Conservation (phyloP, 2,329 filamentous ascomycete genomes). For the Dothistroma septosporum region DNA sequence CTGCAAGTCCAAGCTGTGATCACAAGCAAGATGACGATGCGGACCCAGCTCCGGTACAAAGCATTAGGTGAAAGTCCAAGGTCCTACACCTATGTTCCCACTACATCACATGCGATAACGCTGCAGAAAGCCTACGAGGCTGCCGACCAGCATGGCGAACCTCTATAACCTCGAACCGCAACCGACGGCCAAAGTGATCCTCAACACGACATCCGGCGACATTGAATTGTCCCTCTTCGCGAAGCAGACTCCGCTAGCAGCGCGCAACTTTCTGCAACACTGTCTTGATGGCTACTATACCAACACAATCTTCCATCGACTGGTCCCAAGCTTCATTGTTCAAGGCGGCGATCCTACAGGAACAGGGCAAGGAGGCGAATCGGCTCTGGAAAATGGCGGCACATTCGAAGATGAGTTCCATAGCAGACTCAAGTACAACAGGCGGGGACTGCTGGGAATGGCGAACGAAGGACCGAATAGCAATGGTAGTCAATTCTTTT, state of each 20-base stretch:
- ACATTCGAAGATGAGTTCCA: conserved; percentile 88
- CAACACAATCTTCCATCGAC: conserved; percentile 86
- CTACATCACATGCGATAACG: conserved; percentile 10
- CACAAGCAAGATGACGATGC: conserved; percentile 6
- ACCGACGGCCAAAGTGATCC: conserved; percentile 83
- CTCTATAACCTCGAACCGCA: conserved; percentile 94
- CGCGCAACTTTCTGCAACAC: conserved; percentile 92
- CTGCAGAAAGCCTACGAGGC: not conserved
- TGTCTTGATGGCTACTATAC: conserved; percentile 95
- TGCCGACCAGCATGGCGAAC: conserved; percentile 63
- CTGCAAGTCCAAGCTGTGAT: not conserved
- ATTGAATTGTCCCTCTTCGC: conserved; percentile 90
- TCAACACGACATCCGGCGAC: conserved; percentile 87
- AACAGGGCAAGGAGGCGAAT: conserved; percentile 85
- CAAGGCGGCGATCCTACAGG: conserved; percentile 94
- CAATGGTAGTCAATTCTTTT: conserved; percentile 96
- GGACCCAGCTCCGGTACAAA: not conserved
- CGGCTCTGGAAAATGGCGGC: conserved; percentile 82
- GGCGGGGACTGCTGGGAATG: conserved; percentile 89
- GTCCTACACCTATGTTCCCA: not conserved
- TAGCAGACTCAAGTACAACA: conserved; percentile 85
- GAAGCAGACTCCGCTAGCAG: conserved; percentile 85
- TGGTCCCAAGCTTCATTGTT: conserved; percentile 86
- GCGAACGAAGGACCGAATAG: conserved; percentile 80
- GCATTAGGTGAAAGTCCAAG: conserved; percentile 2